phyloP scores from a whole-genome alignment of 163 green algal species.

The Picocystis sp. region DNA sequence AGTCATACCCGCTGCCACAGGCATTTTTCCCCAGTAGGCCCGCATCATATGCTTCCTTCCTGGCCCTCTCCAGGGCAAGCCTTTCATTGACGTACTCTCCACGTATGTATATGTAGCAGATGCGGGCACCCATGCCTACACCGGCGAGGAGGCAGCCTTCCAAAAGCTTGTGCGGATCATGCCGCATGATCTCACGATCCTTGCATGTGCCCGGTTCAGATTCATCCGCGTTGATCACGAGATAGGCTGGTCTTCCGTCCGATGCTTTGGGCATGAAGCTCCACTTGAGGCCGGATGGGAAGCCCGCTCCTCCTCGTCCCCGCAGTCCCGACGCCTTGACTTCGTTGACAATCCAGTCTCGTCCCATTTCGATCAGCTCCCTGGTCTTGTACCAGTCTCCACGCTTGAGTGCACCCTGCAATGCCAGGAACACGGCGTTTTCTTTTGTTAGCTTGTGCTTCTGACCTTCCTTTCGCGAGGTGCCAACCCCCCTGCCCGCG shows the following conservation, averaged over 20 bases:
- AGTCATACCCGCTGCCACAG: constrained; percentile 83
- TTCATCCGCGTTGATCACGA: constrained; percentile 98
- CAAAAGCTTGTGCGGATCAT: constrained; percentile 98
- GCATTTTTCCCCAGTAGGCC: constrained; percentile 91
- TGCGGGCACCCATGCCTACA: constrained; percentile 42
- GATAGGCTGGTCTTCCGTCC: constrained; percentile 82
- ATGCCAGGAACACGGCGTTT: too few species aligned
- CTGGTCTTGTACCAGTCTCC: constrained; percentile 94
- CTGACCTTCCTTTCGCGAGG: too few species aligned
- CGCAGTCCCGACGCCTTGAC: constrained; percentile 96
- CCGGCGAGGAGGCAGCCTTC: constrained; percentile 91
- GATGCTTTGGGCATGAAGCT: constrained; percentile 95
- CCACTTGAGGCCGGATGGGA: constrained; percentile 96
- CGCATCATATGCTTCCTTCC: constrained; percentile 83
- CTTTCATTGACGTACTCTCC: constrained; percentile 96
- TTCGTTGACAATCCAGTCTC: constrained; percentile 97
- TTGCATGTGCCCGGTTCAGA: constrained; percentile 97
- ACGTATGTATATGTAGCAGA: constrained; percentile 38
- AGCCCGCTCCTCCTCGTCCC: constrained; percentile 87
- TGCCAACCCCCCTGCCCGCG: background rate
- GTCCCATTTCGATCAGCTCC: constrained; percentile 70
- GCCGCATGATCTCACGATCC: constrained; percentile 96
- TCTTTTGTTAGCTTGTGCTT: too few species aligned
- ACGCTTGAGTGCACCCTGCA: constrained; percentile 69
- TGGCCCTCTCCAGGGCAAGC: constrained; percentile 56